These are phyloP conservation scores for Exophiala phaeomuriformis DNA, from an alignment of 2,329 filamentous ascomycete species.

Conservation along the genomic window DNA sequence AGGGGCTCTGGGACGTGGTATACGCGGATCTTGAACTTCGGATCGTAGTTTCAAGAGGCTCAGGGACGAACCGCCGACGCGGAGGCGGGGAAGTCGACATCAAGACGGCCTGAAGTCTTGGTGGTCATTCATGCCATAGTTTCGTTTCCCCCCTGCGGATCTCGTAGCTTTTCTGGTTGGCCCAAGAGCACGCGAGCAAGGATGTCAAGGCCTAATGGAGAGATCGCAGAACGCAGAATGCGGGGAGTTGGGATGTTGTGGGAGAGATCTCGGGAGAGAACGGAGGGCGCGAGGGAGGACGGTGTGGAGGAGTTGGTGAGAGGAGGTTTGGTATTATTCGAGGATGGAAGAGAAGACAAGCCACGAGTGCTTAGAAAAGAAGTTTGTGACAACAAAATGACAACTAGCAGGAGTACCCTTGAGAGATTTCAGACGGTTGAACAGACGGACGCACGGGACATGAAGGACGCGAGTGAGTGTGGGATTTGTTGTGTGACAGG, in stretches of 20 bases:
- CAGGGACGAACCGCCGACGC: conserved; percentile 26
- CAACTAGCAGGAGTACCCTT: background rate
- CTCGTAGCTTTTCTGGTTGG: conserved; percentile 1
- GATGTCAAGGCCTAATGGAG: background rate
- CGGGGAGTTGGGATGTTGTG: conserved; percentile 6
- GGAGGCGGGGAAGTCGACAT: conserved; percentile 19
- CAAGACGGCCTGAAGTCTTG: background rate
- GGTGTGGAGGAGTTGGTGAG: conserved; percentile 2
- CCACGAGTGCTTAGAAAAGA: background rate
- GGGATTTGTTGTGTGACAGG: conserved; percentile 1
- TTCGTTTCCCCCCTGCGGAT: background rate
- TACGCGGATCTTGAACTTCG: conserved; percentile 13
- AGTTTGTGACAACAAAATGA: background rate
- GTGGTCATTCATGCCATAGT: conserved; percentile 8
- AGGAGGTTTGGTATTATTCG: conserved; percentile 4
- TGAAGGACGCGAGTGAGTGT: background rate
- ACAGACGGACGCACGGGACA: conserved; percentile 9
- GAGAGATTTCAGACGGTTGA: background rate
- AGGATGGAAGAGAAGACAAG: background rate
- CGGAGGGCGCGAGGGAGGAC: conserved; percentile 7
- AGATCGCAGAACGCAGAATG: conserved; percentile 6
- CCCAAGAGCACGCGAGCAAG: conserved; percentile 19
- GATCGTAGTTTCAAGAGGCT: conserved; percentile 27
- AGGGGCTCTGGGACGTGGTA: conserved; percentile 8
- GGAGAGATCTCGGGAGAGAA: conserved; percentile 17